phyloP scores from a whole-genome alignment of 352 stramenopile species.

The Globisporangium rhizosaccharum region DNA sequence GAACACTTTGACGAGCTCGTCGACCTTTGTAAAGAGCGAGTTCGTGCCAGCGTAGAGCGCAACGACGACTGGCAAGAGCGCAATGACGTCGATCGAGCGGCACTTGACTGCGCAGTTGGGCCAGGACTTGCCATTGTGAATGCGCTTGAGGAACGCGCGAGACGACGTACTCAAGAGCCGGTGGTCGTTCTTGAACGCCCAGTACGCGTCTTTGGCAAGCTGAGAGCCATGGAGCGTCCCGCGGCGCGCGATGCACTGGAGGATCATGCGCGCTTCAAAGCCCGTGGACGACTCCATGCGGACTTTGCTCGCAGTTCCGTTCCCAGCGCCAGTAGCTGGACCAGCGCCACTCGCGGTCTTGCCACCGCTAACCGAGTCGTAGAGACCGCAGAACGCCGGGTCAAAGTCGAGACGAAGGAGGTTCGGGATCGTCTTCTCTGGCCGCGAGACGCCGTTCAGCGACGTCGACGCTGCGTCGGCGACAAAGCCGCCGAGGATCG shows the following conservation, averaged over 20 bases:
- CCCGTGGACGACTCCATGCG: constrained; percentile 74
- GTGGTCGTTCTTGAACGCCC: constrained; percentile 79
- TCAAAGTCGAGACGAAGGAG: constrained; percentile 68
- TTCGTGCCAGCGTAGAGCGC: constrained; percentile 76
- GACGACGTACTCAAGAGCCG: constrained; percentile 63
- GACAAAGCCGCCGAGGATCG: constrained; percentile 72
- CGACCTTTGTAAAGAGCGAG: constrained; percentile 73
- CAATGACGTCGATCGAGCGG: constrained; percentile 73
- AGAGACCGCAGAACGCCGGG: constrained; percentile 68
- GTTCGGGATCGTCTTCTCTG: constrained; percentile 78
- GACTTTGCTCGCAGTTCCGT: constrained; percentile 9
- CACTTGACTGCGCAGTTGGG: constrained; percentile 73
- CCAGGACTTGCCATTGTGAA: constrained; percentile 64
- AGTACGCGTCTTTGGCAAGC: constrained; percentile 75
- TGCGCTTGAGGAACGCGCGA: constrained; percentile 70
- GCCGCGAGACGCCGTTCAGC: constrained; percentile 70
- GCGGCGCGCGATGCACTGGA: constrained; percentile 66
- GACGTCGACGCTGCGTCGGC: constrained; percentile 72
- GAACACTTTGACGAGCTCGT: constrained; percentile 77
- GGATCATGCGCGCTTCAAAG: constrained; percentile 69
- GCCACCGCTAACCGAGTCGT: constrained; percentile 22
- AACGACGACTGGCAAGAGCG: constrained; percentile 67
- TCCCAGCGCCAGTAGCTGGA: constrained; percentile 25
- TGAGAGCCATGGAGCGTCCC: constrained; percentile 67
- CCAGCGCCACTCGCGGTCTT: constrained; percentile 6